phyloP scores from a whole-genome alignment of 768 basidiomycete genomes.

The Termitomyces sp. region DNA sequence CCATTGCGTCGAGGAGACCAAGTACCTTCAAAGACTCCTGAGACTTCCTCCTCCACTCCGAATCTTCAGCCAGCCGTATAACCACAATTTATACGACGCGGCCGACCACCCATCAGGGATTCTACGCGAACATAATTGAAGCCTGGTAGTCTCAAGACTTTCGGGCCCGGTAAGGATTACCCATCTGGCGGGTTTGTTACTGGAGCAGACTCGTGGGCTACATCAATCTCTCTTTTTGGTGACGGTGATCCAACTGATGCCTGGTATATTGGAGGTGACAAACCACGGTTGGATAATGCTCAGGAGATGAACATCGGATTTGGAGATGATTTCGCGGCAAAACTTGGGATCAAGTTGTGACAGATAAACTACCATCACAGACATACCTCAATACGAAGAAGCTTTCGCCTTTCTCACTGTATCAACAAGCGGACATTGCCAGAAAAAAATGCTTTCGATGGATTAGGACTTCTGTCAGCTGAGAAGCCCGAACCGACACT shows the following conservation, averaged over 20 bases:
- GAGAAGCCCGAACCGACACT: conserved; percentile 60
- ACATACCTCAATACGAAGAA: conserved; percentile 16
- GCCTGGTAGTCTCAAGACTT: conserved; percentile 4
- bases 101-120: conserved; percentile 13
- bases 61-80: conserved; percentile 31
- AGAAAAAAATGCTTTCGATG: conserved; percentile 77
- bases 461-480: conserved; percentile 51
- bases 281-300: conserved; percentile 14
- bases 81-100: conserved; percentile 13
- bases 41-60: conserved; percentile 28
- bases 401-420: conserved; percentile 9
- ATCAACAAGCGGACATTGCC: conserved; percentile 12
- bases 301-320: conserved; percentile 41
- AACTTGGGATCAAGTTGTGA: conserved; percentile 51
- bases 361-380: conserved; percentile 19
- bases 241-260: conserved; percentile 28
- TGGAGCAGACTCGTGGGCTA: conserved; percentile 45
- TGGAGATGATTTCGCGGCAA: conserved; percentile 64
- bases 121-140: conserved; percentile 5
- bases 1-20: conserved; percentile 70
- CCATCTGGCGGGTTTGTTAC: conserved; percentile 32
- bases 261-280: conserved; percentile 34
- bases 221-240: conserved; percentile 21
- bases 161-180: conserved; percentile 26
- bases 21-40: conserved; percentile 32